These are phyloP conservation scores for Pinus taeda DNA, from an alignment of 75 land plant species.

Conservation along the genomic window DNA sequence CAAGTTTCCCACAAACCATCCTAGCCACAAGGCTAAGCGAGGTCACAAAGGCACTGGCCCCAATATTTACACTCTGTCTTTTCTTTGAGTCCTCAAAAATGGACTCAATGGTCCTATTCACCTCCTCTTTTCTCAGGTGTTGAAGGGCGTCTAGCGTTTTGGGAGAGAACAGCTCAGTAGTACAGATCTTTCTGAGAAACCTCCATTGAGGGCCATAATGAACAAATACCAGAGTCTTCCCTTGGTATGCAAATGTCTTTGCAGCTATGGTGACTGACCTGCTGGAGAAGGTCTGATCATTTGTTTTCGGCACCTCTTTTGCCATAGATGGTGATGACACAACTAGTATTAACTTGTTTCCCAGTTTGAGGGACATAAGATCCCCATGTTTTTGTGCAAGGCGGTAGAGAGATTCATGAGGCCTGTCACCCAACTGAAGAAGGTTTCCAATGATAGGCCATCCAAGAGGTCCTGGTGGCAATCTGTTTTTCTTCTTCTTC, in stretches of 20 bases:
- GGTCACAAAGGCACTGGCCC: neutral
- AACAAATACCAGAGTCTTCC: neutral
- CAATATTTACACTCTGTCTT: neutral
- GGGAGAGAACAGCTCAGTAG: slow-evolving; percentile 4
- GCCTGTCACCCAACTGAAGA: slow-evolving; percentile 3
- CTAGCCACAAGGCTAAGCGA: neutral
- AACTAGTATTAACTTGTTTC: neutral
- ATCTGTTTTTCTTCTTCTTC: neutral
- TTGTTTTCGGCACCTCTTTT: neutral
- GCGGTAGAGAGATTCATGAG: slow-evolving; percentile 1
- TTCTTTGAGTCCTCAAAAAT: neutral
- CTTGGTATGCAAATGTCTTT: neutral
- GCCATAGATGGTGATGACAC: slow-evolving; percentile 10
- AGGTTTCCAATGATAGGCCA: slow-evolving; percentile 8
- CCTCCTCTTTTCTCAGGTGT: slow-evolving; percentile 5
- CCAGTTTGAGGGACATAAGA: slow-evolving; percentile 10
- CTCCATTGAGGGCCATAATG: slow-evolving; percentile 1
- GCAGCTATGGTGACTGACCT: neutral
- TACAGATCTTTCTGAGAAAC: slow-evolving; percentile 8
- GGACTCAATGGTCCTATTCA: neutral
- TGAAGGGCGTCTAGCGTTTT: slow-evolving; percentile 7
- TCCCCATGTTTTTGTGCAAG: slow-evolving; percentile 9
- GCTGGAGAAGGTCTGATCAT: slow-evolving; percentile 4
- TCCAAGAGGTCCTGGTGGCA: slow-evolving; percentile 5
- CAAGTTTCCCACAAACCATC: neutral